Percentiles rank a stretch among this genome's conserved stretches.
Conservation (phyloP, 805 yeast genomes). For the Pichia deserticola region DNA sequence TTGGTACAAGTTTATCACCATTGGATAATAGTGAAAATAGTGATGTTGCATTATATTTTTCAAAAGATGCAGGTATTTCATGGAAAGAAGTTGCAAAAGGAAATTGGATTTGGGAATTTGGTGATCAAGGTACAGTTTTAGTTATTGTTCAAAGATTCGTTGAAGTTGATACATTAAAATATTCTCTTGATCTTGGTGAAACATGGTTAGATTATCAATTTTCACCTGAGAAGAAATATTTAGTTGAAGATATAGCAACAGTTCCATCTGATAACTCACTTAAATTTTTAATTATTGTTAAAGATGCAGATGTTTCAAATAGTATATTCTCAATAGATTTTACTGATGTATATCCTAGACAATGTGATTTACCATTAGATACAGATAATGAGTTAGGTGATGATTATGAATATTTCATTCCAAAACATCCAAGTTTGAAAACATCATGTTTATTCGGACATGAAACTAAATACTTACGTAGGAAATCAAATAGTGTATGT, state of each 20-base stretch:
- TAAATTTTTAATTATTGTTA: constrained; percentile 60
- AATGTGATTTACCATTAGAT: constrained; percentile 45
- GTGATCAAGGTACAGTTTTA: constrained; percentile 87
- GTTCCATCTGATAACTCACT: constrained; percentile 88
- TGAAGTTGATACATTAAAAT: constrained; percentile 50
- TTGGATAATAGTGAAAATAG: constrained; percentile 35
- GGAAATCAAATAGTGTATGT: constrained; percentile 54
- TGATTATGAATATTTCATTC: constrained; percentile 62
- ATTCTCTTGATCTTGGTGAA: constrained; percentile 73
- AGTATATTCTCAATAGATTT: constrained; percentile 52
- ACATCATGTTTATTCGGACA: constrained; percentile 67
- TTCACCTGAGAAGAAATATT: constrained; percentile 39
- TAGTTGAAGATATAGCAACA: constrained; percentile 69
- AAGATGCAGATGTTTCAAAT: constrained; percentile 28
- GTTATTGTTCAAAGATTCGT: constrained; percentile 58
- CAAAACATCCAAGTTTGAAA: constrained; percentile 45
- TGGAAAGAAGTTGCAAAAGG: constrained; percentile 80
- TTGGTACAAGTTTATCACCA: constrained; percentile 51
- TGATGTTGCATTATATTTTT: constrained; percentile 58
- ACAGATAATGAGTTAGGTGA: constrained; percentile 14
- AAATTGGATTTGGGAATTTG: constrained; percentile 86
- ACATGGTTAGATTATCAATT: constrained; percentile 68
- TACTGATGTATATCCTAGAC: constrained; percentile 39
- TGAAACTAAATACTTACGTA: constrained; percentile 50
- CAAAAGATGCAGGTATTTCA: constrained; percentile 84